Percentiles rank a stretch among this genome's conserved stretches.
Conservation (phyloP, 139 green algal genomes). For the Chlamydomonas incerta region DNA sequence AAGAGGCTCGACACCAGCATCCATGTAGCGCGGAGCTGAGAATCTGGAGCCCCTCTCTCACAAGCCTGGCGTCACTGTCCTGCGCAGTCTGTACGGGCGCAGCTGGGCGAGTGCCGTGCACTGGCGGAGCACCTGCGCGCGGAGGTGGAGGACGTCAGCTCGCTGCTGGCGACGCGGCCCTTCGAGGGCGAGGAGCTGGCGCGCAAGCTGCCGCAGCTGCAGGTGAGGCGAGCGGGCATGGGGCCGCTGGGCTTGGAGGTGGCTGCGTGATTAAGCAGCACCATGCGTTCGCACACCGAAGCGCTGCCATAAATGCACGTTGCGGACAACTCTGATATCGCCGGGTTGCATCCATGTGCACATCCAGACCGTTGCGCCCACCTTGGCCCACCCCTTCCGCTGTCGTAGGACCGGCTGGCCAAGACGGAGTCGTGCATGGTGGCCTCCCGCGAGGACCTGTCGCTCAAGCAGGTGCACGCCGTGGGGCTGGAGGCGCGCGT, state of each 20-base stretch:
- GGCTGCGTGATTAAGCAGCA: no score
- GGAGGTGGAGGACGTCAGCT: slow-evolving; percentile 7
- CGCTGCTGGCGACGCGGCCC: slow-evolving; percentile 27
- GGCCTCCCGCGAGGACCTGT: slow-evolving; percentile 20
- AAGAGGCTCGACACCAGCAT: no score
- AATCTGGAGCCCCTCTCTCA: background rate
- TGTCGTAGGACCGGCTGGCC: slow-evolving; percentile 17
- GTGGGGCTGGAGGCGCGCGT: slow-evolving; percentile 37
- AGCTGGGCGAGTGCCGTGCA: slow-evolving; percentile 33
- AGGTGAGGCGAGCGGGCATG: slow-evolving; percentile 4
- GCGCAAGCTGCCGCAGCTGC: slow-evolving; percentile 29
- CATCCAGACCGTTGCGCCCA: no score
- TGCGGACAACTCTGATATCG: no score
- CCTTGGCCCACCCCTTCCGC: no score
- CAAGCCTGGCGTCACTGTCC: background rate
- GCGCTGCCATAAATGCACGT: no score
- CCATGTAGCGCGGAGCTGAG: no score
- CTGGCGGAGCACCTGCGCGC: slow-evolving; percentile 17
- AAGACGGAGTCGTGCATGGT: slow-evolving; percentile 43
- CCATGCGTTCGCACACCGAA: no score
- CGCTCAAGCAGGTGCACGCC: slow-evolving; percentile 41
- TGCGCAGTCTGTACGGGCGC: slow-evolving; percentile 27
- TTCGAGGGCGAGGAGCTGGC: slow-evolving; percentile 28
- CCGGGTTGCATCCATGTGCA: no score
- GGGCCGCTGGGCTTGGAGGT: no score